Evolutionary conservation across 2,329 filamentous ascomycete species (phyloP).

Genomic region (Colletotrichum tamarilloi): DNA sequence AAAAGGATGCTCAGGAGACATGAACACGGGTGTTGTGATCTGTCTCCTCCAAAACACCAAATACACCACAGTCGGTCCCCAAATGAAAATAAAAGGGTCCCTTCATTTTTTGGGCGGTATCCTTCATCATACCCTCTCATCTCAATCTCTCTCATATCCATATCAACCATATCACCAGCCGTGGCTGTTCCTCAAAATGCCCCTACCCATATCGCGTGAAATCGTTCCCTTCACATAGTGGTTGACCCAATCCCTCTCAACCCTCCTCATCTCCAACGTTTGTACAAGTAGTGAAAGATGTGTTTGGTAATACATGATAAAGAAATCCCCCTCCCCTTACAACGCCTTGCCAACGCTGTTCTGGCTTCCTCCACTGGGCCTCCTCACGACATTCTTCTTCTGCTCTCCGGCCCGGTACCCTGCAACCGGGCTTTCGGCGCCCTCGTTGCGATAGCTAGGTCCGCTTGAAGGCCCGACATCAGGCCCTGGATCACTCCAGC

Average conservation of each 20-base stretch:
- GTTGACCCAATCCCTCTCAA: background rate
- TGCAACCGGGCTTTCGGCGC: constrained; percentile 40
- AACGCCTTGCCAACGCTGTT: constrained; percentile 37
- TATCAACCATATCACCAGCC: background rate
- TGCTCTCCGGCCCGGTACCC: constrained; percentile 34
- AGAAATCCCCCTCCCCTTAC: background rate
- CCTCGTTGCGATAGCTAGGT: constrained; percentile 38
- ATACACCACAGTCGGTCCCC: constrained; percentile 15
- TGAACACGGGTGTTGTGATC: background rate
- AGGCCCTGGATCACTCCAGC: constrained; percentile 66
- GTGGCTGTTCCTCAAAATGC: background rate
- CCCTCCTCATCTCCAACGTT: constrained; percentile 9
- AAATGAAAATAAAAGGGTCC: background rate
- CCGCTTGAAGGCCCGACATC: constrained; percentile 57
- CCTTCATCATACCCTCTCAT: constrained; percentile 10
- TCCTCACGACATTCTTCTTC: constrained; percentile 11
- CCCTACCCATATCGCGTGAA: constrained; percentile 2
- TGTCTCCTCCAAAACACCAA: constrained; percentile 18
- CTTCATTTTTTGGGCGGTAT: constrained; percentile 22
- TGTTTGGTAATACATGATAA: constrained; percentile 11
- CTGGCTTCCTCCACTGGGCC: constrained; percentile 30
- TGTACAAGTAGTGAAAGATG: constrained; percentile 23
- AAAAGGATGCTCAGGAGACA: background rate
- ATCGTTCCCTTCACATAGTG: background rate
- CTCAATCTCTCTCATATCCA: constrained; percentile 16